These are phyloP conservation scores for Phytopythium litorale DNA, from an alignment of 352 stramenopile species.

Conservation along the genomic window DNA sequence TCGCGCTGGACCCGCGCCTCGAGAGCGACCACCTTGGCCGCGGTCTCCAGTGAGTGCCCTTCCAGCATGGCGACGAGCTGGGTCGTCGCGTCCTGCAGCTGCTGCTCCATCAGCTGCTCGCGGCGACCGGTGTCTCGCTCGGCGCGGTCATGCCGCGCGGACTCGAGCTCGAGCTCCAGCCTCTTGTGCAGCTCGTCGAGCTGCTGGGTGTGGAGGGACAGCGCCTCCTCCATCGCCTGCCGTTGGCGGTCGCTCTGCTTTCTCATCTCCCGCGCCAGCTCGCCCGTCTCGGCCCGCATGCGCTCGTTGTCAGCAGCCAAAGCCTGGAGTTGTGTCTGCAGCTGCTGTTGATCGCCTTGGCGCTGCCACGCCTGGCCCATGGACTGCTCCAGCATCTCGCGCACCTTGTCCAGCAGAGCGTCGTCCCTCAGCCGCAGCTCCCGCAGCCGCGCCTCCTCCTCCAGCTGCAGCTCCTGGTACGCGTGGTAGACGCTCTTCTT, in stretches of 20 bases:
- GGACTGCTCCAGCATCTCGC: conserved; percentile 31
- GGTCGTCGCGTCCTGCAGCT: conserved; percentile 12
- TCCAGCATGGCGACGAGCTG: conserved; percentile 7
- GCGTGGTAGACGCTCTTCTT: conserved; percentile 39
- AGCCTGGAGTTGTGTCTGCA: conserved; percentile 7
- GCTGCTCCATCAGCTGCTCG: conserved; percentile 3
- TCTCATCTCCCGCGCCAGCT: conserved; percentile 19
- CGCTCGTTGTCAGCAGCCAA: conserved; percentile 9
- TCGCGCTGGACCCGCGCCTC: conserved; percentile 17
- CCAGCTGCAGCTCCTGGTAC: conserved; percentile 37
- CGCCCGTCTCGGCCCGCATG: conserved; percentile 10
- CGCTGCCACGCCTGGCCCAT: neutral
- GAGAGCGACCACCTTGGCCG: conserved; percentile 5
- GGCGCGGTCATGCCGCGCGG: conserved; percentile 9
- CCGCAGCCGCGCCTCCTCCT: conserved; percentile 26
- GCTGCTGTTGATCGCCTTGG: conserved; percentile 2
- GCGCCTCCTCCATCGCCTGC: conserved; percentile 9
- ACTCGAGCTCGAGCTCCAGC: neutral
- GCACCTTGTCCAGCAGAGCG: conserved; percentile 33
- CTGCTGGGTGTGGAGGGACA: conserved; percentile 18
- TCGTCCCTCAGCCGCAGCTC: conserved; percentile 29
- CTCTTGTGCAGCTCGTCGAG: conserved; percentile 13
- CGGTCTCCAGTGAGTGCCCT: neutral
- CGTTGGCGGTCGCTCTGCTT: conserved; percentile 21
- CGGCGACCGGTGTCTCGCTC: conserved; percentile 13